phyloP scores from a whole-genome alignment of 2,329 filamentous ascomycete species.

The Pseudocercospora fijiensis region DNA sequence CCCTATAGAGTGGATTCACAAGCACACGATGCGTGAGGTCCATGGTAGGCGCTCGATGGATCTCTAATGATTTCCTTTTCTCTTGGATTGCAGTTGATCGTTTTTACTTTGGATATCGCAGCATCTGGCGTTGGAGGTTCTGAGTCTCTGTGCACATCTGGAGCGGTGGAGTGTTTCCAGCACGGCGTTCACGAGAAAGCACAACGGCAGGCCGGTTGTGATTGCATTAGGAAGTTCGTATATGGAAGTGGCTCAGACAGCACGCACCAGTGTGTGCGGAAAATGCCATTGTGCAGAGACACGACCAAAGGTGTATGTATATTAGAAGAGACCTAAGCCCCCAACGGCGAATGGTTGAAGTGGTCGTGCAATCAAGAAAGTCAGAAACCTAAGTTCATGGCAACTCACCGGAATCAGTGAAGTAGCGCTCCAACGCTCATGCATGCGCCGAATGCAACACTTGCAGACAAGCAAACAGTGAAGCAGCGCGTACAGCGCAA shows the following conservation, averaged over 20 bases:
- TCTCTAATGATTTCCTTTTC: conserved; percentile 26
- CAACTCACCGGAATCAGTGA: background rate
- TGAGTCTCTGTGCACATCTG: background rate
- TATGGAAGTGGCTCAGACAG: conserved; percentile 2
- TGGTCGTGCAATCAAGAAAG: background rate
- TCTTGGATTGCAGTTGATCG: background rate
- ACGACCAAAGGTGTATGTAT: conserved; percentile 15
- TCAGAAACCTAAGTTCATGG: background rate
- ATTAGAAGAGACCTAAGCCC: conserved; percentile 2
- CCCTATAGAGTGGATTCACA: conserved; percentile 30
- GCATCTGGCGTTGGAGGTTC: background rate
- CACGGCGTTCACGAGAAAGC: conserved; percentile 6
- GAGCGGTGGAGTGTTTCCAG: conserved; percentile 11
- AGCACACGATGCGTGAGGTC: conserved; percentile 41
- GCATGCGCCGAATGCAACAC: background rate
- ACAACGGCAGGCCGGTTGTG: background rate
- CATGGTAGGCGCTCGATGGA: conserved; percentile 37
- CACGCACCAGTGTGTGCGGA: conserved; percentile 2
- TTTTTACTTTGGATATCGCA: background rate
- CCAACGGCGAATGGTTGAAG: conserved; percentile 1
- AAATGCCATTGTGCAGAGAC: background rate
- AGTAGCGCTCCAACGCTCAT: background rate
- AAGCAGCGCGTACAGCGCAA: background rate
- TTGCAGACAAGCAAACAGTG: background rate
- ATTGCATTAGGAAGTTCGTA: background rate